These are phyloP conservation scores for Calocybe gangraenosa DNA, from an alignment of 768 basidiomycete genomes.

Conservation along the genomic window DNA sequence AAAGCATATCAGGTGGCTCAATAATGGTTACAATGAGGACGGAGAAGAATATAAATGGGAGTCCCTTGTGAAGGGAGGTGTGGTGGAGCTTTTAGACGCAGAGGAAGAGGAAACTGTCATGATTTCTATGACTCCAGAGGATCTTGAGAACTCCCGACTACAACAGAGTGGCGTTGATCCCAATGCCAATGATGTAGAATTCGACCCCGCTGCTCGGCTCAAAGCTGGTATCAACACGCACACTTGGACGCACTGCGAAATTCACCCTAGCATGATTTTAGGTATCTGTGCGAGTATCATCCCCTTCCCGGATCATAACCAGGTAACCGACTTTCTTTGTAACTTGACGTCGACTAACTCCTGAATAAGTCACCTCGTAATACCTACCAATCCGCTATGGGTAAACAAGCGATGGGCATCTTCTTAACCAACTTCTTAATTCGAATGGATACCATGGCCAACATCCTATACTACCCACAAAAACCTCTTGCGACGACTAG, in stretches of 20 bases:
- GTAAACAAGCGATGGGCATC: constrained; percentile 99
- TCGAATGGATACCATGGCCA: constrained; percentile 99
- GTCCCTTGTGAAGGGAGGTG: constrained; percentile 77
- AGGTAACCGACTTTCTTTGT: constrained; percentile 47
- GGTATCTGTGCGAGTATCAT: constrained; percentile 99
- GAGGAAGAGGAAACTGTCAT: constrained; percentile 99
- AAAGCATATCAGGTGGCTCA: constrained; percentile 76
- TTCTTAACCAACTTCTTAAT: constrained; percentile 98
- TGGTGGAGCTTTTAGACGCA: constrained; percentile 93
- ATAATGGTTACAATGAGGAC: constrained; percentile 52
- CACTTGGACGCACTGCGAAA: constrained; percentile 98
- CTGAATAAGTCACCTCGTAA: constrained; percentile 89
- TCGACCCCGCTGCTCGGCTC: constrained; percentile 83
- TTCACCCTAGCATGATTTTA: constrained; percentile 98
- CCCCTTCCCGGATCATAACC: constrained; percentile 99
- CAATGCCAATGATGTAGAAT: constrained; percentile 60
- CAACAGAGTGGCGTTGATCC: constrained; percentile 57
- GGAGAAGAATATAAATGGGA: constrained; percentile 80
- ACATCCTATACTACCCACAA: constrained; percentile 98
- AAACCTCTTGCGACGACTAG: constrained; percentile 98
- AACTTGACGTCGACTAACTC: constrained; percentile 5
- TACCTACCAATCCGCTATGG: constrained; percentile 99
- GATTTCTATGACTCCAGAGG: constrained; percentile 98
- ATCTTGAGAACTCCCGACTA: constrained; percentile 79
- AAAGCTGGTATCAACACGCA: constrained; percentile 84